Evolutionary conservation across 2,329 filamentous ascomycete genomes (phyloP), one percentile per base, ranked within the genome.

Genomic region (Colletotrichum orbiculare): DNA sequence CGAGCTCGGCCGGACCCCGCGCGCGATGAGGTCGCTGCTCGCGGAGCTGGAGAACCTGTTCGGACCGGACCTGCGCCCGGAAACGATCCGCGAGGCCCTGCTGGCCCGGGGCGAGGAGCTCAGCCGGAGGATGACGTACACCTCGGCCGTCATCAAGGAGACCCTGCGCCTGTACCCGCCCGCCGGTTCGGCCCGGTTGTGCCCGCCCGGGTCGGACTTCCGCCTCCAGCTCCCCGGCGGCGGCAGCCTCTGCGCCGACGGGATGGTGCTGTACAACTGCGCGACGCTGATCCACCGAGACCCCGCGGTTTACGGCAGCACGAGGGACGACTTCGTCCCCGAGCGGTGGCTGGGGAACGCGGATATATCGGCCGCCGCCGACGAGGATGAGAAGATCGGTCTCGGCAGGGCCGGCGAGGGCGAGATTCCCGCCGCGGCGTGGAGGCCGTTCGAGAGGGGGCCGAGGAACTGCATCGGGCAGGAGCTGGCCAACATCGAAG

Each of bases 381-480:
- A 69, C 42, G 48, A 57, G 7, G 59, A 67, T 1, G 67, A 66
- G 33, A 60, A 66, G 13, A 38, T 12, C 10, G 57, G 56, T 5
- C n/a, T 55, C 9, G 35, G 38, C 2, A 49, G 57, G n/a, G 58
- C 57, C 5, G 55, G 45, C 2, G 63, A 60, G 33, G 39, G 38
- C 37, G 62, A 56, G 13, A 66, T 67, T 6, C 67, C 71, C 70
- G 69, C 66, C 46, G 78, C 81, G 58, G 81, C 84, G 0, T 88
- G 80, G 78, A 75, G 85, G 9, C 79, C 85, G 0, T 88, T 88
- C 68, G 82, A 84, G 69, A 77, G 82, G 59, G 85, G 85, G 0
- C 80, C 80, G 3, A 72, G 85, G 11, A 83, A 80, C 52, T 88
- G 86, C 67, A 81, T 88, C 37, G 85, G 85, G 1, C 84, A 87